A percentile compares a stretch with the other conserved stretches of the same genome.
Conservation (phyloP, 805 yeast species). For the Monosporozyma siamensis region DNA sequence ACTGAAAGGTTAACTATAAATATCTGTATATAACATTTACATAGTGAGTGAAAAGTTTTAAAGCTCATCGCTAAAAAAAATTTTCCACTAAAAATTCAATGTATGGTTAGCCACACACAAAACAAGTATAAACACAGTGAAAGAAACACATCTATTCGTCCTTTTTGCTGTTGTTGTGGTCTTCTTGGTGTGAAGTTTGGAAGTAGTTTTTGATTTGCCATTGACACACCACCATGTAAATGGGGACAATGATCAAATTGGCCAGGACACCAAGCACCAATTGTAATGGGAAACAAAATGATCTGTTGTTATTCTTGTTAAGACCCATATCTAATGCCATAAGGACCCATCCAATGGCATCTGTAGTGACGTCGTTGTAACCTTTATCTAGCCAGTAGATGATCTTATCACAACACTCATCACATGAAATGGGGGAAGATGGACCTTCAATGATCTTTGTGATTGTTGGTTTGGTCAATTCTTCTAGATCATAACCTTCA, state of each 20-base stretch:
- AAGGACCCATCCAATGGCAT: conserved; percentile 74
- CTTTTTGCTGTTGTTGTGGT: not conserved
- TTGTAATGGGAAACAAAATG: conserved; percentile 49
- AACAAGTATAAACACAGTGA: not conserved
- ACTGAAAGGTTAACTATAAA: too few species aligned
- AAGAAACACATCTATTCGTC: not conserved
- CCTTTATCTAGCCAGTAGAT: conserved; percentile 52
- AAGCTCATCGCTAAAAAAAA: not conserved
- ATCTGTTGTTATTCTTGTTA: conserved; percentile 39
- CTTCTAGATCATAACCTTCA: conserved; percentile 80
- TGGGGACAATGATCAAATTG: conserved; percentile 46
- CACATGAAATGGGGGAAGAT: conserved; percentile 58
- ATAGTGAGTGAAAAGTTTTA: not conserved
- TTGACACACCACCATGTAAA: conserved; percentile 43
- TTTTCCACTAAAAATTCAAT: too few species aligned
- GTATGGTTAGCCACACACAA: not conserved
- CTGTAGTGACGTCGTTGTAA: conserved; percentile 68
- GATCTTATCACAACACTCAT: conserved; percentile 54
- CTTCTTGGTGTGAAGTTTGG: too few species aligned
- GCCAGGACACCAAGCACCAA: conserved; percentile 39
- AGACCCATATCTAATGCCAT: conserved; percentile 59
- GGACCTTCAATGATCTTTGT: conserved; percentile 81
- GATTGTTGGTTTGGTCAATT: conserved; percentile 74
- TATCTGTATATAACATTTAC: too few species aligned
- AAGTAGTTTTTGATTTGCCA: conserved; percentile 41